These are phyloP conservation scores for Quercus cerris DNA, from an alignment of 306 rosid genomes.

Conservation along the genomic window DNA sequence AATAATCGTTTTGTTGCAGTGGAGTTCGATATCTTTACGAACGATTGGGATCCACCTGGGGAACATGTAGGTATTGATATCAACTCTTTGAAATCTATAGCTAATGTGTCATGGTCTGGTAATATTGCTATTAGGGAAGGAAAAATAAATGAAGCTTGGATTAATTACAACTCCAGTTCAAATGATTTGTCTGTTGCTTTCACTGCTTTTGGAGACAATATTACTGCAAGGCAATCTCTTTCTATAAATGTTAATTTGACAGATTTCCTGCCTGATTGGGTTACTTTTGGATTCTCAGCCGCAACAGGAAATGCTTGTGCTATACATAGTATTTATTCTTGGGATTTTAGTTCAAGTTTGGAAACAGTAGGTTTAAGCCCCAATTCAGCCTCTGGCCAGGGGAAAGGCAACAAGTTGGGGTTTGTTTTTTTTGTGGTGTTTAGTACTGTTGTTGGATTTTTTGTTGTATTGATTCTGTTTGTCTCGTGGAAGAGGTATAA, in stretches of 20 bases:
- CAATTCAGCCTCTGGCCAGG: not conserved
- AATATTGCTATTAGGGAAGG: conserved; percentile 1
- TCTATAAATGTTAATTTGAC: conserved; percentile 12
- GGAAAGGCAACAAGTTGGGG: not conserved
- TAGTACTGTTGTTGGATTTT: not conserved
- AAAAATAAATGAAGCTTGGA: conserved; percentile 23
- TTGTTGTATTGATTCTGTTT: not conserved
- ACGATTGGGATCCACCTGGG: not conserved
- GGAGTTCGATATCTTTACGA: conserved; percentile 46
- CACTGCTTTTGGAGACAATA: conserved; percentile 14
- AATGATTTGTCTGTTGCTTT: conserved; percentile 26
- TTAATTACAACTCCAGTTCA: conserved; percentile 30
- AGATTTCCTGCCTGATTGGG: conserved; percentile 16
- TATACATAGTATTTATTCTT: not conserved
- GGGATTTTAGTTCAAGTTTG: not conserved
- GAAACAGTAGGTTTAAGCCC: not conserved
- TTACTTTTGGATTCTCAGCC: not conserved
- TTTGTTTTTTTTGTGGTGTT: not conserved
- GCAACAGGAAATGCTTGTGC: not conserved
- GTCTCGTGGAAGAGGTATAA: not conserved
- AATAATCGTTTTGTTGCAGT: conserved; percentile 41
- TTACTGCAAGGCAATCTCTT: not conserved
- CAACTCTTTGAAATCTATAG: conserved; percentile 29
- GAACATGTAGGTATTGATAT: conserved; percentile 46
- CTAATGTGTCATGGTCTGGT: conserved; percentile 26